Evolutionary conservation across 2,329 filamentous ascomycete species (phyloP).

Genomic region (Neofusicoccum kwambonambiense): DNA sequence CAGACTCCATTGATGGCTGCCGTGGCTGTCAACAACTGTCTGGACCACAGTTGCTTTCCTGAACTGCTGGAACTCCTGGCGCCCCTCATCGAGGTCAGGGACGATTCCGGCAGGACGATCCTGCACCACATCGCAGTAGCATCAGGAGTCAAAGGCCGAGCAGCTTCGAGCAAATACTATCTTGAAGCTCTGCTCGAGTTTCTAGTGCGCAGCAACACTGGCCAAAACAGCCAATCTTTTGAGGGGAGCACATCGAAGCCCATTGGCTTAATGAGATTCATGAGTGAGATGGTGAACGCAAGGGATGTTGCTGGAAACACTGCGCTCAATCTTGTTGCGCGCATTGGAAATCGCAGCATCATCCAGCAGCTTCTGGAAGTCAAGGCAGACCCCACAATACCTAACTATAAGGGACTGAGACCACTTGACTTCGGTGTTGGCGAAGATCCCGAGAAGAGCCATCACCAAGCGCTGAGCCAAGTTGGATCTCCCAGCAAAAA

Average conservation of each 20-base stretch:
- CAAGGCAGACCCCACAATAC: conserved; percentile 86
- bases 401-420: conserved; percentile 83
- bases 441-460: conserved; percentile 54
- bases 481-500: conserved; percentile 36
- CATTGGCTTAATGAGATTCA: conserved; percentile 88
- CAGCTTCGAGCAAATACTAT: conserved; percentile 90
- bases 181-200: conserved; percentile 92
- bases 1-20: conserved; percentile 93
- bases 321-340: conserved; percentile 86
- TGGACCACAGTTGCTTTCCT: conserved; percentile 86
- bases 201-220: conserved; percentile 71
- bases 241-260: conserved; percentile 65
- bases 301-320: conserved; percentile 94
- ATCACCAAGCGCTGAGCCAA: conserved; percentile 39
- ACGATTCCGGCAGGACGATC: conserved; percentile 86
- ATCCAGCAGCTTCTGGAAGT: conserved; percentile 97
- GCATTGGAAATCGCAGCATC: conserved; percentile 90
- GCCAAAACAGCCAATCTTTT: conserved; percentile 31
- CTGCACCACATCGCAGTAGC: conserved; percentile 95
- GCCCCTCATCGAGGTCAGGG: conserved; percentile 84
- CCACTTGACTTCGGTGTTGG: conserved; percentile 95
- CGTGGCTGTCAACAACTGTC: conserved; percentile 89
- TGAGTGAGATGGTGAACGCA: conserved; percentile 95
- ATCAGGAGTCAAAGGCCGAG: conserved; percentile 90
- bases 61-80: conserved; percentile 87